Percentiles rank a stretch among this genome's conserved stretches.
These are phyloP conservation scores for Discostella stelligeroides DNA, from an alignment of 108 stramenopile genomes.

Conservation along the genomic window DNA sequence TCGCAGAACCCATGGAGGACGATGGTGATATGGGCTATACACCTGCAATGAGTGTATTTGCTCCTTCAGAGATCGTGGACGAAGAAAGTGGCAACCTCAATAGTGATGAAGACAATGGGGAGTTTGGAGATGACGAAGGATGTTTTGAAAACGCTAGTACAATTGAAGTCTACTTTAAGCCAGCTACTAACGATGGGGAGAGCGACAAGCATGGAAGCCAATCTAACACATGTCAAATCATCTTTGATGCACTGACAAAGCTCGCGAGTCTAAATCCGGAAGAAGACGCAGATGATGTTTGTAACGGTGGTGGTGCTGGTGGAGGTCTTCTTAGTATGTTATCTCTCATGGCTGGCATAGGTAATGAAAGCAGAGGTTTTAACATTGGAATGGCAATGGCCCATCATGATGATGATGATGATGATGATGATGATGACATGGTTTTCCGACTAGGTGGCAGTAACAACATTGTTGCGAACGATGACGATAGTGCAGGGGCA, in stretches of 20 bases:
- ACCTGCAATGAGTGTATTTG: constrained; percentile 24
- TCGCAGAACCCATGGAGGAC: constrained; percentile 16
- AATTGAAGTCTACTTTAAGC: constrained; percentile 61
- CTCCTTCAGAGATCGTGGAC: constrained; percentile 15
- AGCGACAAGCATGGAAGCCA: constrained; percentile 13
- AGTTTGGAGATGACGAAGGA: constrained; percentile 11
- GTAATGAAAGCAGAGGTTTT: constrained; percentile 15
- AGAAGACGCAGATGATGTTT: constrained; percentile 54
- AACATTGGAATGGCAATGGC: constrained; percentile 26
- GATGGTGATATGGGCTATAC: constrained; percentile 26
- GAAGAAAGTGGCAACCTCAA: constrained; percentile 50
- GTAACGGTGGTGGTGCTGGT: constrained; percentile 38
- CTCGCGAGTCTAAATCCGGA: constrained; percentile 65
- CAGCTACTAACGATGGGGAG: constrained; percentile 10
- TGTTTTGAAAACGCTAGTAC: constrained; percentile 26
- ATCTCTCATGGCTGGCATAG: constrained; percentile 54
- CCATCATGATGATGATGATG: constrained; percentile 17
- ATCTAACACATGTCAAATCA: constrained; percentile 45
- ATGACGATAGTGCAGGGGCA: constrained; percentile 23
- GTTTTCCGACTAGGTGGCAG: constrained; percentile 37
- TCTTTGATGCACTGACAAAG: constrained; percentile 69
- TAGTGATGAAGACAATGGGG: constrained; percentile 18
- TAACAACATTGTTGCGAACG: constrained; percentile 39
- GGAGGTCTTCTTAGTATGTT: constrained; percentile 45
- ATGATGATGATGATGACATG: constrained; percentile 26